These are phyloP conservation scores for Penicillium verhagenii DNA, from an alignment of 495 filamentous ascomycete species.

Conservation along the genomic window DNA sequence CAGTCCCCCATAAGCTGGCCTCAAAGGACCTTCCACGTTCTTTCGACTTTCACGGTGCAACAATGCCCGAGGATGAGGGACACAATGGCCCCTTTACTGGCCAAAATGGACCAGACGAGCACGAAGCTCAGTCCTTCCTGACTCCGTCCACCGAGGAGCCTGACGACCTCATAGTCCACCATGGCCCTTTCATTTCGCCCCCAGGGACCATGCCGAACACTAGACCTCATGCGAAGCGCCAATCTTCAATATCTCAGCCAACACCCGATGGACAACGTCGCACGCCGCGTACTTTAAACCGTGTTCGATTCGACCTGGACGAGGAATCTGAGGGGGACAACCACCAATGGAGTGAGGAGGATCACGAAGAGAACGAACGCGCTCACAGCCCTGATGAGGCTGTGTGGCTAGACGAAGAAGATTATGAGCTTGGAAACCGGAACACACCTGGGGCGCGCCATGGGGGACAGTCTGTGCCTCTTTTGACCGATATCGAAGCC, in stretches of 20 bases:
- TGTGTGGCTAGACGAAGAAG: constrained; percentile 57
- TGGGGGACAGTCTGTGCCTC: constrained; percentile 59
- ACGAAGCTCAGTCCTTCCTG: constrained; percentile 33
- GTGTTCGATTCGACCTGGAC: constrained; percentile 85
- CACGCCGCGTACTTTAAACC: constrained; percentile 75
- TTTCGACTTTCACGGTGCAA: constrained; percentile 23
- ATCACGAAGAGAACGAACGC: constrained; percentile 37
- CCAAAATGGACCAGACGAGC: constrained; percentile 24
- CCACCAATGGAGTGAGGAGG: constrained; percentile 35
- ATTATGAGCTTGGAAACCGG: constrained; percentile 41
- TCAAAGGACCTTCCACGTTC: constrained; percentile 8
- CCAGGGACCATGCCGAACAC: constrained; percentile 13
- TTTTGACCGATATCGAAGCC: constrained; percentile 84
- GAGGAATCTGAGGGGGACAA: constrained; percentile 30
- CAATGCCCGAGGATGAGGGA: constrained; percentile 46
- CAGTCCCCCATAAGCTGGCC: constrained; percentile 8
- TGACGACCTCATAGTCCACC: constrained; percentile 27
- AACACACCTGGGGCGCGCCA: constrained; percentile 20
- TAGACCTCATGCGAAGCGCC: constrained; percentile 24
- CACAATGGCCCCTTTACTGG: constrained; percentile 30
- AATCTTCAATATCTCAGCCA: constrained; percentile 48
- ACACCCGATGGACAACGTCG: constrained; percentile 46
- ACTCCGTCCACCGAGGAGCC: constrained; percentile 24
- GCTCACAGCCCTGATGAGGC: constrained; percentile 42
- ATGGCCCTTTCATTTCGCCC: constrained; percentile 17